Base-by-base conservation (phyloP, 805 yeast species). In the Yarrowia divulgata region DNA sequence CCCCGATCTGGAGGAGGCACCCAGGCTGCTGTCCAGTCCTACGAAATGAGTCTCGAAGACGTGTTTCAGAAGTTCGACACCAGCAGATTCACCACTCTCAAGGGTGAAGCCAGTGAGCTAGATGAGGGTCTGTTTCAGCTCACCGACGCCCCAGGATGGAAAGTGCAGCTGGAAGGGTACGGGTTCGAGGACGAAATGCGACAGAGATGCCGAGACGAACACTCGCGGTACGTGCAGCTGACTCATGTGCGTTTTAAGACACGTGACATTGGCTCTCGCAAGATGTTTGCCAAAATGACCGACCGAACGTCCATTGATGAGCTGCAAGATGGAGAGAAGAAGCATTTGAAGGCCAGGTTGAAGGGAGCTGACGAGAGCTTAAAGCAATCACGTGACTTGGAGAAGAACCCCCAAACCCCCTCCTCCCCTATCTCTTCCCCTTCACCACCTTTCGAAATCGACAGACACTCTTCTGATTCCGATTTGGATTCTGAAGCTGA, bases 121-220 rank as follows among this genome's bases (percentile, higher is more conserved):
- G 19, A 18, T 6, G 1, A 8, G 4, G 40, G 18, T 1, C n/a
- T 52, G 9, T 52, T 52, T 18, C 5, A n/a, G 6, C 29, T 52
- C 8, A 52, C 42, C 12, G 57, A 52, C 39, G 40, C 42, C 2
- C 42, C 57, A 4, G 57, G 42, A n/a, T 52, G 57, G 57, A 34
- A 10, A 2, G 57, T 52, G 8, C 23, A 34, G 29, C 14, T 52
- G 18, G 42, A n/a, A 6, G 42, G n/a, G 6, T 52, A 34, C 29
- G n/a, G 8, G 9, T 3, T 6, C 8, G 57, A n/a, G 5, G 57
- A 52, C 8, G 57, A 52, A 18, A 6, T 52, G 42, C 5, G 42
- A 6, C 42, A 34, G 29, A 19, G 57, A 35, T 35, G 42, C 12
- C 1, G 54, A 14, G 16, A 34, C 29, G 29, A 52, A 10, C 3